A percentile compares a stretch with the other conserved stretches of the same genome.
phyloP scores from a whole-genome alignment of 768 basidiomycete species.

The Tubosaeta sp. region DNA sequence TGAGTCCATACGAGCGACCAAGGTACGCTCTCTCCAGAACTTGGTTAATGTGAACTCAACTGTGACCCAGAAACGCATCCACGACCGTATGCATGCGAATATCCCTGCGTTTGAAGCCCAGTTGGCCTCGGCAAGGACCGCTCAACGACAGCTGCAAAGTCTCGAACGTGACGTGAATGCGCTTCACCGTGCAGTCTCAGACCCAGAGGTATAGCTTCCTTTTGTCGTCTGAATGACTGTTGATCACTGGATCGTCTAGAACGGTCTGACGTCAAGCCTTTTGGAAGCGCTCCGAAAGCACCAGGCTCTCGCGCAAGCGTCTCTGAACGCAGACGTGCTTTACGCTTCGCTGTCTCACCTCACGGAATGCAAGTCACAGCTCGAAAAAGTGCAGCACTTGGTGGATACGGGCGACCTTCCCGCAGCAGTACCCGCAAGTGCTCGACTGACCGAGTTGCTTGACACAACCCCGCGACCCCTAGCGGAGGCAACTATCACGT shows the following conservation, averaged over 20 bases:
- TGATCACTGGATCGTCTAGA: conserved; percentile 37
- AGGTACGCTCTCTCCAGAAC: conserved; percentile 41
- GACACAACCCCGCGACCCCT: conserved; percentile 48
- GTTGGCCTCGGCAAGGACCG: conserved; percentile 54
- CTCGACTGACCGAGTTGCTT: conserved; percentile 42
- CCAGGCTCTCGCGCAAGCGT: conserved; percentile 57
- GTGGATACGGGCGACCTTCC: conserved; percentile 58
- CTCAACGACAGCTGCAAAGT: conserved; percentile 53
- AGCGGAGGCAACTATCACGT: conserved; percentile 45
- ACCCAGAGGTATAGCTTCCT: conserved; percentile 50
- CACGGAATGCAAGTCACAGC: conserved; percentile 44
- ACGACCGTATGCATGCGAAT: conserved; percentile 66
- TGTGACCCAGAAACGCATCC: conserved; percentile 53
- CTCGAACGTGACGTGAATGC: conserved; percentile 51
- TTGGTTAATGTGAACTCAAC: conserved; percentile 2
- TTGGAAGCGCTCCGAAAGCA: conserved; percentile 55
- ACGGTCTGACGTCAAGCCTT: conserved; percentile 62
- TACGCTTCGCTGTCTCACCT: conserved; percentile 54
- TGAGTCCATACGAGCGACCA: conserved; percentile 62
- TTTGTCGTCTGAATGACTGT: not conserved
- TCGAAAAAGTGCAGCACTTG: conserved; percentile 41
- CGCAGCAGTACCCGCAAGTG: conserved; percentile 50
- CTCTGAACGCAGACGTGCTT: conserved; percentile 49
- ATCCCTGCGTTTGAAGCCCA: conserved; percentile 62
- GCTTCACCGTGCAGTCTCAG: conserved; percentile 47